These are phyloP conservation scores for Dorcoceras hygrometricum DNA, from an alignment of 257 asterid genomes.

Conservation along the genomic window DNA sequence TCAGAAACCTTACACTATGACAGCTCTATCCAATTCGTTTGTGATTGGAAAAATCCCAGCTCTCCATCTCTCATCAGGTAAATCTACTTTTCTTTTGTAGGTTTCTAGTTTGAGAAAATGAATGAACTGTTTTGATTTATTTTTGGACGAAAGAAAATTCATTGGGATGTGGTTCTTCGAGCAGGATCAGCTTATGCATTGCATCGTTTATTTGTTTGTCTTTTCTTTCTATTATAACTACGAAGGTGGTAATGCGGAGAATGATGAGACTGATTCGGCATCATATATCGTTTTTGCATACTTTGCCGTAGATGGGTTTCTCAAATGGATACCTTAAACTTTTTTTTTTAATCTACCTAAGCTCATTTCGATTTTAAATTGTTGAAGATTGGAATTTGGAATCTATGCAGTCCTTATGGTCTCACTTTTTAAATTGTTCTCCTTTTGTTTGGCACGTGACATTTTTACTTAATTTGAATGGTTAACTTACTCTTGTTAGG, in stretches of 20 bases:
- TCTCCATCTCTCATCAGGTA: constrained; percentile 39
- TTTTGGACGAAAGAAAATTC: not conserved
- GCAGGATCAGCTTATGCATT: not conserved
- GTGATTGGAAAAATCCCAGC: constrained; percentile 33
- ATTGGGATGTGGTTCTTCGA: not conserved
- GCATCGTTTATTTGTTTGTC: not conserved
- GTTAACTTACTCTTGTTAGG: constrained; percentile 29
- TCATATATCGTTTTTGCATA: too few species aligned
- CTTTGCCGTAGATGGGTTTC: too few species aligned
- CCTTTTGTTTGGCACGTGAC: not conserved
- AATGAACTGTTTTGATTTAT: not conserved
- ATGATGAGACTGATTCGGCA: too few species aligned
- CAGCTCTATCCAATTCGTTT: constrained; percentile 46
- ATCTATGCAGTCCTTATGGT: not conserved
- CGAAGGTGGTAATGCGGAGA: too few species aligned
- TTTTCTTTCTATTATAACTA: too few species aligned
- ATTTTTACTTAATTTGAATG: constrained; percentile 8
- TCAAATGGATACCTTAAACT: not conserved
- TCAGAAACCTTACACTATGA: constrained; percentile 31
- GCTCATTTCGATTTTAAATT: too few species aligned
- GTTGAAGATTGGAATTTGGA: not conserved
- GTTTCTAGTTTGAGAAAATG: not conserved
- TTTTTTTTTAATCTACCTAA: too few species aligned
- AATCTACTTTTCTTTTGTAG: constrained; percentile 5
- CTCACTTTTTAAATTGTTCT: not conserved